phyloP scores from a whole-genome alignment of 1,284 basidiomycete genomes.

The Malassezia dermatis region DNA sequence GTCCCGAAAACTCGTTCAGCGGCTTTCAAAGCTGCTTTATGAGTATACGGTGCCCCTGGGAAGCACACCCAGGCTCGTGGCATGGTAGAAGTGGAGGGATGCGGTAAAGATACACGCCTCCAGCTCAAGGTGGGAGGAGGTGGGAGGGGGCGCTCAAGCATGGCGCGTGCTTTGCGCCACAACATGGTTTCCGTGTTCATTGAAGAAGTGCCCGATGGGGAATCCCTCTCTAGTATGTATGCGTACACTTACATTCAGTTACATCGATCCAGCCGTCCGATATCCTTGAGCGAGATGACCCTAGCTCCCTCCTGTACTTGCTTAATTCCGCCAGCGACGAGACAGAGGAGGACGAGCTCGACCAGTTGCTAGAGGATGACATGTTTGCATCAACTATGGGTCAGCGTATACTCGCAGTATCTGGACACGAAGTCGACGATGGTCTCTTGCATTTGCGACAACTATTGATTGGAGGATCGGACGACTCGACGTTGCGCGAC shows the following conservation, averaged over 20 bases:
- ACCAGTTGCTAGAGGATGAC: slow-evolving; percentile 25
- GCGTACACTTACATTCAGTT: not conserved
- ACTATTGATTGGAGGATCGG: slow-evolving; percentile 7
- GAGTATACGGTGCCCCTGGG: slow-evolving; percentile 42
- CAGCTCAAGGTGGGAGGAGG: not conserved
- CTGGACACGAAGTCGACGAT: slow-evolving; percentile 20
- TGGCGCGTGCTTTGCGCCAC: not conserved
- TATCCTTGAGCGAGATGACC: slow-evolving; percentile 24
- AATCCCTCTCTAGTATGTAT: not conserved
- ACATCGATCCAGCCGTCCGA: slow-evolving; percentile 17
- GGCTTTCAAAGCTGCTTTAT: slow-evolving; percentile 25
- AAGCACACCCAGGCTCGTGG: slow-evolving; percentile 29
- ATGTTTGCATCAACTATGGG: slow-evolving; percentile 26
- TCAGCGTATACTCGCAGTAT: slow-evolving; percentile 22
- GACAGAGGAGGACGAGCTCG: slow-evolving; percentile 20
- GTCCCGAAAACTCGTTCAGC: slow-evolving; percentile 20
- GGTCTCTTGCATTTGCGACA: not conserved
- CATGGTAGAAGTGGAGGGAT: slow-evolving; percentile 3
- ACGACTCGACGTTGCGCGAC: not conserved
- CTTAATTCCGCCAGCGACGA: slow-evolving; percentile 9
- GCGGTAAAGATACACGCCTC: not conserved
- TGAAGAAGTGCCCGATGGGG: slow-evolving; percentile 10
- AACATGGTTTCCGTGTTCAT: slow-evolving; percentile 11
- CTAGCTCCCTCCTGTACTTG: slow-evolving; percentile 26
- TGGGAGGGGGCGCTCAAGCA: not conserved